Percentiles rank a stretch among this genome's conserved stretches.
phyloP scores from a whole-genome alignment of 2,329 filamentous ascomycete genomes.

The Decorospora gaudefroyi region DNA sequence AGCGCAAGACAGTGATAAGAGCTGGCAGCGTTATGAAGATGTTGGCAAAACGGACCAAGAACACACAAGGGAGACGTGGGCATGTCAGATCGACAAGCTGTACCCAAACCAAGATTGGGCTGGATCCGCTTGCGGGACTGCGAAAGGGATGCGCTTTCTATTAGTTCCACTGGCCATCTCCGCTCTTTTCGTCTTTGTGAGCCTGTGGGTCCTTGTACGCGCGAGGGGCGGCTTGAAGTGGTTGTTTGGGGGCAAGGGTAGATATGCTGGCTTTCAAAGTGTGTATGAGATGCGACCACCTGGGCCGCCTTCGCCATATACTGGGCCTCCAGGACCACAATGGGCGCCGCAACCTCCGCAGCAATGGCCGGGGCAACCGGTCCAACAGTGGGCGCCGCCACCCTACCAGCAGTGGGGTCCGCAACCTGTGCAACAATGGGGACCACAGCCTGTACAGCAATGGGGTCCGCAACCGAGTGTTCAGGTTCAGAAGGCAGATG shows the following conservation, averaged over 20 bases:
- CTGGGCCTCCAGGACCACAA: background rate
- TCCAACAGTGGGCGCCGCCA: constrained; percentile 14
- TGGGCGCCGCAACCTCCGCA: constrained; percentile 3
- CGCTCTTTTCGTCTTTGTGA: constrained; percentile 22
- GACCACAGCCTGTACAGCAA: constrained; percentile 1
- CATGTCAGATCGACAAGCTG: constrained; percentile 31
- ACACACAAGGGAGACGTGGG: constrained; percentile 36
- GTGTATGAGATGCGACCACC: constrained; percentile 30
- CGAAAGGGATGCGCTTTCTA: constrained; percentile 32
- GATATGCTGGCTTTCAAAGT: constrained; percentile 36
- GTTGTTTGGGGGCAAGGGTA: constrained; percentile 34
- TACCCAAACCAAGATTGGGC: constrained; percentile 30
- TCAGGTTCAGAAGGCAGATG: constrained; percentile 7
- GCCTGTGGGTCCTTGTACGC: constrained; percentile 27
- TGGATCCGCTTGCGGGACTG: constrained; percentile 28
- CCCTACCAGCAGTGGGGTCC: constrained; percentile 14
- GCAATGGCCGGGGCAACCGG: constrained; percentile 2
- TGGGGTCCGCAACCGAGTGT: background rate
- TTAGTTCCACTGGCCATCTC: constrained; percentile 32
- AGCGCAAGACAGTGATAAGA: constrained; percentile 20
- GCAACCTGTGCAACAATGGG: constrained; percentile 13
- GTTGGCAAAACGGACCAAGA: constrained; percentile 14
- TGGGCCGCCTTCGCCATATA: constrained; percentile 1
- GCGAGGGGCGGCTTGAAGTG: constrained; percentile 36
- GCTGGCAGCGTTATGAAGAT: constrained; percentile 28